Evolutionary conservation across 2,329 filamentous ascomycete species (phyloP).

Genomic region (Colletotrichum sojae): DNA sequence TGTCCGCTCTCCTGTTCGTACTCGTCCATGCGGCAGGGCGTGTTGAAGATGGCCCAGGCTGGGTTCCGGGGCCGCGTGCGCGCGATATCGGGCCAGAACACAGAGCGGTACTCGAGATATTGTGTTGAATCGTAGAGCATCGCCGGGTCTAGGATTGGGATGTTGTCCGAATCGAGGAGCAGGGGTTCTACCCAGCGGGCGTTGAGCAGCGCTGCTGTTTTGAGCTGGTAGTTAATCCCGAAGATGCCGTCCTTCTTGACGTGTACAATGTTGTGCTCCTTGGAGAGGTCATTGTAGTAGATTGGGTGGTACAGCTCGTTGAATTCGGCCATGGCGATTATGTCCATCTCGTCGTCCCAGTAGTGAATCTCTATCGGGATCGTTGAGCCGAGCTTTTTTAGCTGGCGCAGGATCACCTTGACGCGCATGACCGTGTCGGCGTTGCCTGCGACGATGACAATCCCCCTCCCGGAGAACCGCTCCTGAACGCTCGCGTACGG

Average conservation of each 20-base stretch:
- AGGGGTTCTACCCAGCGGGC: conserved; percentile 26
- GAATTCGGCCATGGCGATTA: conserved; percentile 21
- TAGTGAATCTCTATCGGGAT: conserved; percentile 30
- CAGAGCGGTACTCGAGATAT: conserved; percentile 19
- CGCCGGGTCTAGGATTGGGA: conserved; percentile 20
- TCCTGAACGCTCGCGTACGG: conserved; percentile 26
- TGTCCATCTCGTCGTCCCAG: conserved; percentile 28
- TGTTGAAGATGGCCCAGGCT: conserved; percentile 28
- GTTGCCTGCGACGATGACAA: conserved; percentile 34
- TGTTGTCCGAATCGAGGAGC: conserved; percentile 21
- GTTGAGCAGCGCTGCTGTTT: conserved; percentile 29
- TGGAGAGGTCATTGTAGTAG: conserved; percentile 33
- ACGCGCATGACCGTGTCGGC: conserved; percentile 33
- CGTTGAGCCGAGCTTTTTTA: conserved; percentile 1
- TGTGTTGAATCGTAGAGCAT: conserved; percentile 27
- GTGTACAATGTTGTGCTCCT: conserved; percentile 25
- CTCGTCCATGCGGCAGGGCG: conserved; percentile 31
- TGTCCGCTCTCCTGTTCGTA: conserved; percentile 33
- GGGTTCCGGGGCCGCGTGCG: conserved; percentile 26
- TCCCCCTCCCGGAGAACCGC: conserved; percentile 17
- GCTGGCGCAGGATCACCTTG: conserved; percentile 29
- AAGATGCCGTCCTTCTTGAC: conserved; percentile 35
- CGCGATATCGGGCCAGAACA: conserved; percentile 35
- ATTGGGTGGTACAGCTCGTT: conserved; percentile 27
- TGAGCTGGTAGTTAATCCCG: conserved; percentile 37